Evolutionary conservation across 2,329 filamentous ascomycete genomes (phyloP).

Genomic region (Paecilomyces formosus): DNA sequence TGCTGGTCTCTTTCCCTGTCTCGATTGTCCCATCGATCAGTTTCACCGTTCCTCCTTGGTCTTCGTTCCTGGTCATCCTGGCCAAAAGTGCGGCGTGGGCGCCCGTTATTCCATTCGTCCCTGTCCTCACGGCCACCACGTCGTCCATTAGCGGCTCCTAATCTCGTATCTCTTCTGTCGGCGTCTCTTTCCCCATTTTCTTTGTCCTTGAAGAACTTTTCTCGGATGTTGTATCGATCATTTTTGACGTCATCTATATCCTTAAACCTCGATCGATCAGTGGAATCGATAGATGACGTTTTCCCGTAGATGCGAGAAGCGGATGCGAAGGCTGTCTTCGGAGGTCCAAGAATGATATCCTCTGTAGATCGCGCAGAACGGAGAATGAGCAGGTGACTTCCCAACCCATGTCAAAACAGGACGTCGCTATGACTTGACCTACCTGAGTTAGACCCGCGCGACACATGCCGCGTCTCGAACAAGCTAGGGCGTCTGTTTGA

Average conservation of each 20-base stretch:
- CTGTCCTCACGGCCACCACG: slow-evolving; percentile 26
- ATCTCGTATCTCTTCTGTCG: slow-evolving; percentile 31
- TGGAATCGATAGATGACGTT: slow-evolving; percentile 32
- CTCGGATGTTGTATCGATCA: slow-evolving; percentile 57
- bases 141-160: slow-evolving; percentile 23
- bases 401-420: not conserved
- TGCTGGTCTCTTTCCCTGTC: slow-evolving; percentile 51
- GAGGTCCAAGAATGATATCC: slow-evolving; percentile 78
- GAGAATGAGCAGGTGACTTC: slow-evolving; percentile 10
- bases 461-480: slow-evolving; percentile 37
- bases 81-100: slow-evolving; percentile 32
- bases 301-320: slow-evolving; percentile 52
- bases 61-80: slow-evolving; percentile 35
- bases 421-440: slow-evolving; percentile 10
- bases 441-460: slow-evolving; percentile 44
- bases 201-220: slow-evolving; percentile 34
- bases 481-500: slow-evolving; percentile 31
- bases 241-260: slow-evolving; percentile 50
- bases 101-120: slow-evolving; percentile 35
- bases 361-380: slow-evolving; percentile 46
- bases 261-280: slow-evolving; percentile 42
- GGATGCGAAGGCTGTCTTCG: slow-evolving; percentile 75
- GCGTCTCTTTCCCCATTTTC: slow-evolving; percentile 25
- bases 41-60: slow-evolving; percentile 34
- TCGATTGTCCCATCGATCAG: slow-evolving; percentile 35